These are phyloP conservation scores for Pythium grandisporangium DNA, from an alignment of 352 stramenopile species.

Conservation along the genomic window DNA sequence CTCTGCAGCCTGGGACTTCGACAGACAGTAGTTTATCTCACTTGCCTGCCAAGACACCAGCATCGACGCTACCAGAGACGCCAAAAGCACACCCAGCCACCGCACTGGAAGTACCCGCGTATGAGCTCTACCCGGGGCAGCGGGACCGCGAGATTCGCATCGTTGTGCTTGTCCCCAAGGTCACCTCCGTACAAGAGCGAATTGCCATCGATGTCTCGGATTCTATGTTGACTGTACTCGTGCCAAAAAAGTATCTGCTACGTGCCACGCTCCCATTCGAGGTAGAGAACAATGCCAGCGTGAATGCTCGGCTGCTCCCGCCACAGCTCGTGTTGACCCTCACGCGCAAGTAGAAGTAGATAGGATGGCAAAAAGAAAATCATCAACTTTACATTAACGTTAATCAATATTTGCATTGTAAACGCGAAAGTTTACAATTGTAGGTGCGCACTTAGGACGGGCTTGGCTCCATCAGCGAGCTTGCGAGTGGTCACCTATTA, in stretches of 20 bases:
- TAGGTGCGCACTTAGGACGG: no score
- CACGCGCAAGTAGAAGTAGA: slow-evolving; percentile 2
- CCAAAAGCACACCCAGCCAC: neutral
- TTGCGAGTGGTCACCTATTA: no score
- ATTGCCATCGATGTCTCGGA: slow-evolving; percentile 41
- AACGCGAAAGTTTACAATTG: neutral
- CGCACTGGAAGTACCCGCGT: slow-evolving; percentile 23
- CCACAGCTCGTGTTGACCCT: slow-evolving; percentile 9
- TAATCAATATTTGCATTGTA: neutral
- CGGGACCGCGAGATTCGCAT: slow-evolving; percentile 24
- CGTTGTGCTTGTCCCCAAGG: slow-evolving; percentile 32
- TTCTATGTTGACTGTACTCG: slow-evolving; percentile 32
- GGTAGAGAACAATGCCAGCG: slow-evolving; percentile 17
- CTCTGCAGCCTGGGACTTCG: slow-evolving; percentile 7
- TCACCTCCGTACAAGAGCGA: slow-evolving; percentile 17
- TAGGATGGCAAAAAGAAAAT: no score
- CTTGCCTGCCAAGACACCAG: neutral
- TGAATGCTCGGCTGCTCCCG: slow-evolving; percentile 1
- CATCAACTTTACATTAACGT: no score
- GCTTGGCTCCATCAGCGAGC: no score
- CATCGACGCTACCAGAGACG: neutral
- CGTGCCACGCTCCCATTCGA: slow-evolving; percentile 39
- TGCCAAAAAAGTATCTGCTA: slow-evolving; percentile 43
- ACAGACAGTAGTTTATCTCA: no score
- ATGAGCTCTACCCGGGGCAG: slow-evolving; percentile 22